Base-by-base conservation (phyloP, 1,284 basidiomycete genomes). In the Meira miltonrushii region DNA sequence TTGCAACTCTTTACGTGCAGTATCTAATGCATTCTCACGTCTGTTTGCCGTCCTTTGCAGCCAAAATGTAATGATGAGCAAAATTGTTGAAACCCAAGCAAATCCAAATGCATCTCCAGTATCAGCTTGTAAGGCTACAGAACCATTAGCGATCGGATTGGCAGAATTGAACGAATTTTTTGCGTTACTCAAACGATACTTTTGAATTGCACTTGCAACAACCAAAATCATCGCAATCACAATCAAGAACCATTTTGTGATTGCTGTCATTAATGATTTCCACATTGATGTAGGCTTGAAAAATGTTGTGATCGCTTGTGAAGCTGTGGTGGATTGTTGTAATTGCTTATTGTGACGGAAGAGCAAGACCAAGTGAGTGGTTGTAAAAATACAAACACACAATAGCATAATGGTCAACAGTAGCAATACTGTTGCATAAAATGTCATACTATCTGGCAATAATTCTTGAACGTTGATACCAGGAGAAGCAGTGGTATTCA, bases 151-250 rank as follows among this genome's bases (percentile, higher is more conserved):
- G 25, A 25, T 39, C 1, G n/a, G 37, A 46, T 56, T 56, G 50
- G 38, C 23, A 13, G 55, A 33, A 33, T 56, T 56, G 55, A 56
- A 56, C 3, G 55, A 44, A 21, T 44, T 50, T 4, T 19, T 17
- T 15, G 43, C 43, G 3, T 12, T 49, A 48, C 46, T 48, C 46
- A 48, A 48, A 9, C 23, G 7, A 23, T 48, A 21, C 21, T 48
- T 48, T 25, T 48, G 17, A 25, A 48, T 48, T 15, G 17, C 46
- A 48, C 46, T 23, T 19, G 46, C 3, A 48, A 48, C 25, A 23
- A 23, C 46, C 7, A 48, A 17, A 13, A 48, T 5, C 12, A 48
- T 8, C 3, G 46, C 46, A 21, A 19, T 12, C 8, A 7, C 17
- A 25, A 12, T 48, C 8, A 33, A 33, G 5, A 48, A 12, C 46